A percentile compares a stretch with the other conserved stretches of the same genome.
Evolutionary conservation across 805 yeast species (phyloP).

Genomic region (Myxozyma mucilagina): DNA sequence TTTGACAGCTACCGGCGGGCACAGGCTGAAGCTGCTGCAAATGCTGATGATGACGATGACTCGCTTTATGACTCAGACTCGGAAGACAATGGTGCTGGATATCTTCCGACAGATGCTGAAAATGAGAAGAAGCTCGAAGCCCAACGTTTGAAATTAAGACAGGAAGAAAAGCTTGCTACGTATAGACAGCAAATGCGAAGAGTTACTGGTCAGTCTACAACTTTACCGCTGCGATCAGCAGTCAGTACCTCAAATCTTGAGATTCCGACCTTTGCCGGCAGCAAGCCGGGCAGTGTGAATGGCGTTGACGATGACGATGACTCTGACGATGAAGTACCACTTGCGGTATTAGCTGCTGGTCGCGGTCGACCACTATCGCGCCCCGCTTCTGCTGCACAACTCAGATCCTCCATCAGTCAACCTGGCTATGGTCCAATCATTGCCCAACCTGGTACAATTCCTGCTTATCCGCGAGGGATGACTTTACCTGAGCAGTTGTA

Average conservation of each 20-base stretch:
- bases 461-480: conserved; percentile 14
- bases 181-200: conserved; percentile 47
- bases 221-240: conserved; percentile 1
- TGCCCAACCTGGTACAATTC: background rate
- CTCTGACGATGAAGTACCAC: conserved; percentile 45
- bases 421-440: background rate
- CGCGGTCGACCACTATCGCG: conserved; percentile 7
- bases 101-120: conserved; percentile 10
- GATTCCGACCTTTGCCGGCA: background rate
- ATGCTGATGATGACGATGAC: conserved; percentile 23
- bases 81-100: conserved; percentile 7
- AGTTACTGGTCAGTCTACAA: conserved; percentile 37
- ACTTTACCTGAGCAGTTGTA: conserved; percentile 15
- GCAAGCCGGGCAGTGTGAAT: conserved; percentile 9
- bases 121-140: conserved; percentile 22
- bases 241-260: background rate
- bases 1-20: conserved; percentile 29
- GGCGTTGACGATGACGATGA: conserved; percentile 39
- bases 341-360: conserved; percentile 42
- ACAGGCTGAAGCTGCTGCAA: conserved; percentile 4
- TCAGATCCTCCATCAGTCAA: background rate
- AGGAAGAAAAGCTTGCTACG: conserved; percentile 45
- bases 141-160: conserved; percentile 32
- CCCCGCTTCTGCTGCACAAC: background rate
- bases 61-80: background rate